Percentiles rank a stretch among this genome's conserved stretches.
Evolutionary conservation across 805 yeast genomes (phyloP).

Genomic region (Yarrowia bubula): DNA sequence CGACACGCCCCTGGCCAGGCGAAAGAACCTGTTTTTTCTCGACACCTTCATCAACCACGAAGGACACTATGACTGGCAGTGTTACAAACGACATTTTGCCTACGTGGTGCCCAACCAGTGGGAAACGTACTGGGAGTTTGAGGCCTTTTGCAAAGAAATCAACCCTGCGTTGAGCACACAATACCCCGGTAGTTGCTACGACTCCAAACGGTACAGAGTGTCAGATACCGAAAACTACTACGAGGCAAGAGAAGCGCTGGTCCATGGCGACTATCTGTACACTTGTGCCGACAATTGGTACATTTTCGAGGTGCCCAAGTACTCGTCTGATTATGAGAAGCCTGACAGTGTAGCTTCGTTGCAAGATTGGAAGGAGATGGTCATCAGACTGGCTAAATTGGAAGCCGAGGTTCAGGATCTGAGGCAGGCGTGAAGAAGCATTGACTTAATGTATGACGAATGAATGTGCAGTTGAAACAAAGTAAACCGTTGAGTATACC

Average conservation of each 20-base stretch:
- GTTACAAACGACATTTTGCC: slow-evolving; percentile 1
- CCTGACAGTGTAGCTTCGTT: slow-evolving; percentile 8
- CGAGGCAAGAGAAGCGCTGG: slow-evolving; percentile 3
- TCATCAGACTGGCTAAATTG: neutral
- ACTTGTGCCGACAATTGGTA: slow-evolving; percentile 11
- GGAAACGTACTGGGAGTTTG: slow-evolving; percentile 7
- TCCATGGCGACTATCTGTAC: slow-evolving; percentile 7
- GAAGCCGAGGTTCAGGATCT: neutral
- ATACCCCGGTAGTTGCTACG: neutral
- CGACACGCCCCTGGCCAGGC: slow-evolving; percentile 1
- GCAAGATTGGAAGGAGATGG: slow-evolving; percentile 18
- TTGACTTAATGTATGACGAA: too few relatives aligned
- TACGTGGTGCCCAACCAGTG: slow-evolving; percentile 9
- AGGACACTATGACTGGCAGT: slow-evolving; percentile 16
- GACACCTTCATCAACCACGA: slow-evolving; percentile 19
- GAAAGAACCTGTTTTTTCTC: slow-evolving; percentile 6
- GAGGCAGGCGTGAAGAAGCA: neutral
- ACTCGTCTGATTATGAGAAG: neutral
- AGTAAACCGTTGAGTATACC: neutral
- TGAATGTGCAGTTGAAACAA: too few relatives aligned
- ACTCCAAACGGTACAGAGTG: neutral
- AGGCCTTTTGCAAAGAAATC: slow-evolving; percentile 2
- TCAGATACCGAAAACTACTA: neutral
- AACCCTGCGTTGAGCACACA: slow-evolving; percentile 6
- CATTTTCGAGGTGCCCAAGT: slow-evolving; percentile 13